phyloP scores from a whole-genome alignment of 441 rosid genomes.

The Jatropha podagrica region DNA sequence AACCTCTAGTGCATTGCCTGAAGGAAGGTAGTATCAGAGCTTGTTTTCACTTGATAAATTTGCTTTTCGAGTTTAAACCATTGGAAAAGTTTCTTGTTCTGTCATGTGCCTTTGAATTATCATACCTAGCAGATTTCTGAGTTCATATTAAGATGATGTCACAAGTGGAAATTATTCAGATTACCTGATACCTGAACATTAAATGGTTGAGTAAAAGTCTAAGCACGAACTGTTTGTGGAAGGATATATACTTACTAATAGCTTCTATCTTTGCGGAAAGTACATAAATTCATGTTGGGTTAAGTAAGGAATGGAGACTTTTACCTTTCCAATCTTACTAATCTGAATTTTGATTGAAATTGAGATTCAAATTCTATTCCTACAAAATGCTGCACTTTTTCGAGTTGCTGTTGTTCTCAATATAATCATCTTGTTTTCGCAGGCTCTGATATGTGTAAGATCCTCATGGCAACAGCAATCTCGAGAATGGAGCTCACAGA shows the following conservation, averaged over 20 bases:
- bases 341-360: not conserved
- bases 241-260: not conserved
- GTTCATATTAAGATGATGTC: not conserved
- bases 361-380: not conserved
- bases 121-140: not conserved
- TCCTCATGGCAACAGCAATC: slow-evolving; percentile 77
- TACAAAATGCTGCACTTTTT: not conserved
- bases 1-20: slow-evolving; percentile 59
- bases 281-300: not conserved
- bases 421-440: slow-evolving; percentile 15
- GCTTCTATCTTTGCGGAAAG: not conserved
- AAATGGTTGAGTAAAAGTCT: not conserved
- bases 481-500: slow-evolving; percentile 69
- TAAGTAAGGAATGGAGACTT: too few species aligned
- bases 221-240: not conserved
- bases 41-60: not conserved
- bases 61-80: not conserved
- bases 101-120: not conserved
- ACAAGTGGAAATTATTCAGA: too few species aligned
- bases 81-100: not conserved
- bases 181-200: not conserved
- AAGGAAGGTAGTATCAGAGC: slow-evolving; percentile 43
- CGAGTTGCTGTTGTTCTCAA: slow-evolving; percentile 8
- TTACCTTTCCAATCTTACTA: not conserved
- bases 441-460: slow-evolving; percentile 78